Evolutionary conservation across 352 stramenopile species (phyloP), one percentile per base, ranked within the genome.

Genomic region (Phytophthora sp.): DNA sequence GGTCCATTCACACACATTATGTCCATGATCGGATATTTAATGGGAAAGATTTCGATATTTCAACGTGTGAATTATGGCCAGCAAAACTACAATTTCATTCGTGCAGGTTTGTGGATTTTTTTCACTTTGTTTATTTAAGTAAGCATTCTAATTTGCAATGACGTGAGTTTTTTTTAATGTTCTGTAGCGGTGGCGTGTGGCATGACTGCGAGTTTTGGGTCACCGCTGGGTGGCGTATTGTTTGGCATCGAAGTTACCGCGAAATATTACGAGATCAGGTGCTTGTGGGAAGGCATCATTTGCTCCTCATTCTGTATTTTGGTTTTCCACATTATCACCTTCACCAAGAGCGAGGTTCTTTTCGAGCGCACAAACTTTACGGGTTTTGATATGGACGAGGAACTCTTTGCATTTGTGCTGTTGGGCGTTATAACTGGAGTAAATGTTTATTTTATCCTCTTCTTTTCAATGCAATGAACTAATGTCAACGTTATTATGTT

Each of bases 191-290:
- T 93, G 21, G 87, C 87, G 0, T 90, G 81, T 57, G 87, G 87
- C 20, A 84, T 93, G 57, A 94, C 87, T 0, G 85, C 87, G 21
- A 91, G 82, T 39, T 95, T 95, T 41, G 87, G 87, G 5, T 91
- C 86, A 0, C 87, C 87, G 2, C 66, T 95, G 0, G 87, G 87
- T 7, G 86, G 87, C 6, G 79, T 95, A 9, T 63, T 95, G 3
- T 95, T 89, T 53, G 87, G 83, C 15, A 93, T 95, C 24, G 87
- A 95, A 72, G 87, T 94, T 31, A 93, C 85, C 0, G 84, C 85
- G 8, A 86, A 81, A 35, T 91, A 89, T 53, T 95, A 93, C 56
- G 82, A 91, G 59, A 91, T 95, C 69, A 90, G 90, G 63, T 92
- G 80, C 15, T 72, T 94, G 7, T 94, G 86, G 86, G 84, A 93